A percentile compares a stretch with the other conserved stretches of the same genome.
These are phyloP conservation scores for Chondrostereum purpureum DNA, from an alignment of 1,284 basidiomycete genomes.

Conservation along the genomic window DNA sequence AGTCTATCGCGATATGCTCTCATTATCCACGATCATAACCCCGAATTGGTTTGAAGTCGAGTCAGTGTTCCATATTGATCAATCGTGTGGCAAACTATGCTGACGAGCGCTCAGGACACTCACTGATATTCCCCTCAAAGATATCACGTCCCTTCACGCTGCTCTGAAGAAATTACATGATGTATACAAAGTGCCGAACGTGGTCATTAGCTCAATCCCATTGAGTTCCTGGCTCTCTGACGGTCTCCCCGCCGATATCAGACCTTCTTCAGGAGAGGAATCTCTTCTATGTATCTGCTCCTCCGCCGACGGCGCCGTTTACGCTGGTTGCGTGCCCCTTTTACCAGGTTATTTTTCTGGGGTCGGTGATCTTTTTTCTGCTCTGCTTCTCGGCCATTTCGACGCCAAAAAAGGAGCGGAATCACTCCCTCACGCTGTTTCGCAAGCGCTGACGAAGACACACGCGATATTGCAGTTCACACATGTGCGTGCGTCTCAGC, in stretches of 20 bases:
- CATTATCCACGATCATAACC: conserved; percentile 84
- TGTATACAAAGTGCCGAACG: conserved; percentile 71
- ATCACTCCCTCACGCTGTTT: conserved; percentile 49
- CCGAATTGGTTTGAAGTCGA: conserved; percentile 99
- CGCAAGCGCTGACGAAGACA: conserved; percentile 75
- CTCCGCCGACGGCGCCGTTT: conserved; percentile 37
- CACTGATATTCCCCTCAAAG: conserved; percentile 64
- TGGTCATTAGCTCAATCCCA: conserved; percentile 90
- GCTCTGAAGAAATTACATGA: conserved; percentile 76
- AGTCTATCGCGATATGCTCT: conserved; percentile 78
- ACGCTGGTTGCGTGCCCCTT: conserved; percentile 71
- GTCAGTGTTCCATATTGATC: conserved; percentile 48
- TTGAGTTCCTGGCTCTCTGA: conserved; percentile 47
- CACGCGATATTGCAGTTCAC: conserved; percentile 80
- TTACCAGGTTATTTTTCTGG: conserved; percentile 93
- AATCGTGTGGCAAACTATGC: conserved; percentile 8
- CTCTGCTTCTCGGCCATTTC: conserved; percentile 85
- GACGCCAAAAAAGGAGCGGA: conserved; percentile 16
- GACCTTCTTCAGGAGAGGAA: conserved; percentile 29
- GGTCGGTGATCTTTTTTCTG: conserved; percentile 95
- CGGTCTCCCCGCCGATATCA: conserved; percentile 39
- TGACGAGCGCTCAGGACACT: conserved; percentile 46
- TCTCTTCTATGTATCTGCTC: conserved; percentile 78
- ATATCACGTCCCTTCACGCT: conserved; percentile 56
- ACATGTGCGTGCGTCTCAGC: conserved; percentile 46